Evolutionary conservation across 2,329 filamentous ascomycete genomes (phyloP).

Genomic region (Dichotomopilus funicola): DNA sequence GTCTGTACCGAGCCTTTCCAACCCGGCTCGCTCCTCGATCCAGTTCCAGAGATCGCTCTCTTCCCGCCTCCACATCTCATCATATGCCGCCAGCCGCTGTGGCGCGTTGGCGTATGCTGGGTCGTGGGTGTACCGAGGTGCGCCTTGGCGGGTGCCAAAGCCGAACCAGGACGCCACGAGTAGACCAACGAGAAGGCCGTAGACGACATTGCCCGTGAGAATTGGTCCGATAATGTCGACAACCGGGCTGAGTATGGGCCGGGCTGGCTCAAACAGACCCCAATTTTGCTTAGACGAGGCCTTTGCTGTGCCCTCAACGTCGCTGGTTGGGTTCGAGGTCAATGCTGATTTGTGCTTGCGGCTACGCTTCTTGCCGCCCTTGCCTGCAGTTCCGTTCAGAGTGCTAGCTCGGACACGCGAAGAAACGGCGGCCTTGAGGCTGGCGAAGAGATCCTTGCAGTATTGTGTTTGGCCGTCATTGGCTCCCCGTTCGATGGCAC

Average conservation of each 20-base stretch:
- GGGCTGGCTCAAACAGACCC: slow-evolving; percentile 76
- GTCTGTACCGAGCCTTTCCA: slow-evolving; percentile 46
- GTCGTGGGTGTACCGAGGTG: slow-evolving; percentile 33
- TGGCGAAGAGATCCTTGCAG: slow-evolving; percentile 70
- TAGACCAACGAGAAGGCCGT: slow-evolving; percentile 66
- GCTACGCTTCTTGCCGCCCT: slow-evolving; percentile 55
- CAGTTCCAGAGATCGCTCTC: slow-evolving; percentile 89
- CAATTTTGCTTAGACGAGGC: slow-evolving; percentile 48
- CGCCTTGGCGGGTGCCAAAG: slow-evolving; percentile 41
- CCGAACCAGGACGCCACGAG: slow-evolving; percentile 71
- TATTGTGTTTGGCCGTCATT: slow-evolving; percentile 83
- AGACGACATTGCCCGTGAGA: slow-evolving; percentile 69
- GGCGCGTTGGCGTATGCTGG: slow-evolving; percentile 42
- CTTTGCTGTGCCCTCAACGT: slow-evolving; percentile 36
- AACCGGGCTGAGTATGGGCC: slow-evolving; percentile 61
- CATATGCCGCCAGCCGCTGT: slow-evolving; percentile 74
- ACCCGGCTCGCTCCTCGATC: slow-evolving; percentile 78
- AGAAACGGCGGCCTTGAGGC: slow-evolving; percentile 66
- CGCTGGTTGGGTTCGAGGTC: slow-evolving; percentile 38
- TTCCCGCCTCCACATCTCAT: slow-evolving; percentile 85
- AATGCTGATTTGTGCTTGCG: slow-evolving; percentile 42
- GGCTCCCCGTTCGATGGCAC: slow-evolving; percentile 91
- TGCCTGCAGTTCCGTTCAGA: slow-evolving; percentile 35
- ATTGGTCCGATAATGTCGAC: slow-evolving; percentile 63
- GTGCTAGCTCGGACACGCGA: slow-evolving; percentile 51